Evolutionary conservation across 2,329 filamentous ascomycete species (phyloP), one percentile per base, ranked within the genome.

Genomic region (Colletotrichum sp.): DNA sequence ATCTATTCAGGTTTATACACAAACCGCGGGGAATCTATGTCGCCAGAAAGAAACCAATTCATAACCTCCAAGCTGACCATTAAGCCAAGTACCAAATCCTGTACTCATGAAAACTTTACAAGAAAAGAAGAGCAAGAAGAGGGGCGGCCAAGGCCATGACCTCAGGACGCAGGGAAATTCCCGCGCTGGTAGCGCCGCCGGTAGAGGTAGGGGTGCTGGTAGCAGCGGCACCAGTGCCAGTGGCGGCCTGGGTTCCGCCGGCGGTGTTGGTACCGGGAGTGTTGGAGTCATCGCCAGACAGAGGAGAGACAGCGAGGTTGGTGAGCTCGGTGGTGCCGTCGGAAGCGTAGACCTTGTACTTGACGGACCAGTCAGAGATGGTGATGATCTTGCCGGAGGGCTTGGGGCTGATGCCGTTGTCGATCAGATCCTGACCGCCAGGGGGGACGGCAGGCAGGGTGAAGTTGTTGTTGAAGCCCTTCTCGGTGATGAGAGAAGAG

Each of bases 401-500:
- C 71, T 92, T 90, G 77, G 90, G 90, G 64, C 84, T 86, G 75
- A 98, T 90, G 77, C 96, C 96, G 64, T 94, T 91, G 78, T 94
- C 88, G 82, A 98, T 96, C 80, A 98, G 88, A 61, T 90, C 88
- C 76, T 92, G 88, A 52, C 92, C 93, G 78, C 92, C 94, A 5
- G 90, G 87, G 14, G 95, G 95, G 7, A 91, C 88, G 5, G 81
- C 85, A 63, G 94, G 96, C 73, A 98, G 87, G 61, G 92, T 93
- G 87, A 98, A 98, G 88, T 95, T 94, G 83, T 87, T 92, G 84
- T 90, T 90, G 88, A 98, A 98, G 76, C 89, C 90, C 75, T 89
- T 85, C 77, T 88, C 87, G 75, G 87, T 89, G 85, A 98, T 96
- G 69, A 98, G 87, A 75, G 87, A 89, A 36, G 88, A 75, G 77